Conservation (phyloP, 2,329 filamentous ascomycete species). For the Biscogniauxia marginata region DNA sequence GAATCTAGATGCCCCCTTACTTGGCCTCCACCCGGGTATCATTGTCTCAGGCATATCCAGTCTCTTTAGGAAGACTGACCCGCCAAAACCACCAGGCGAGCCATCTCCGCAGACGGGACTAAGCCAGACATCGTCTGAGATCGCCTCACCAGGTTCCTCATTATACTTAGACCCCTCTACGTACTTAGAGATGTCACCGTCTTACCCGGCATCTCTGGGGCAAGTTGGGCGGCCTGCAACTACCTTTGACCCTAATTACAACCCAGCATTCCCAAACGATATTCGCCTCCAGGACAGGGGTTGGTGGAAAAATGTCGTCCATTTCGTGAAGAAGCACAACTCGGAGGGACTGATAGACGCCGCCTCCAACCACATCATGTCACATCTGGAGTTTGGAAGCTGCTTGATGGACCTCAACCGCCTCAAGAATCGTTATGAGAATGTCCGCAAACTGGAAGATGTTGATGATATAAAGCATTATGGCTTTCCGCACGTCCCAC, state of each 20-base stretch:
- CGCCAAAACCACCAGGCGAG: slow-evolving; percentile 25
- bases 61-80: slow-evolving; percentile 58
- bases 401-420: slow-evolving; percentile 74
- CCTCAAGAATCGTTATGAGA: slow-evolving; percentile 68
- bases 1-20: slow-evolving; percentile 80
- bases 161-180: slow-evolving; percentile 24
- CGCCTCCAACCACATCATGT: slow-evolving; percentile 70
- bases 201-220: slow-evolving; percentile 14
- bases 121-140: slow-evolving; percentile 13
- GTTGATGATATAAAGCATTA: slow-evolving; percentile 52
- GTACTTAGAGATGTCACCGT: slow-evolving; percentile 14
- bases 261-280: slow-evolving; percentile 76
- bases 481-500: slow-evolving; percentile 36
- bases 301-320: slow-evolving; percentile 65
- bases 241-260: slow-evolving; percentile 63
- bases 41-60: slow-evolving; percentile 78
- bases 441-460: slow-evolving; percentile 70
- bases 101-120: slow-evolving; percentile 13
- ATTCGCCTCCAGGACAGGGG: slow-evolving; percentile 65
- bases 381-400: slow-evolving; percentile 80
- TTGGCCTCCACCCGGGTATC: slow-evolving; percentile 87
- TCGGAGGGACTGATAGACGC: slow-evolving; percentile 67
- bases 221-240: slow-evolving; percentile 16
- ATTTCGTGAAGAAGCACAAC: slow-evolving; percentile 81
- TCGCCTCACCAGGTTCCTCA: slow-evolving; percentile 22